Evolutionary conservation across 768 basidiomycete species (phyloP).

Genomic region (Suillus paluster): DNA sequence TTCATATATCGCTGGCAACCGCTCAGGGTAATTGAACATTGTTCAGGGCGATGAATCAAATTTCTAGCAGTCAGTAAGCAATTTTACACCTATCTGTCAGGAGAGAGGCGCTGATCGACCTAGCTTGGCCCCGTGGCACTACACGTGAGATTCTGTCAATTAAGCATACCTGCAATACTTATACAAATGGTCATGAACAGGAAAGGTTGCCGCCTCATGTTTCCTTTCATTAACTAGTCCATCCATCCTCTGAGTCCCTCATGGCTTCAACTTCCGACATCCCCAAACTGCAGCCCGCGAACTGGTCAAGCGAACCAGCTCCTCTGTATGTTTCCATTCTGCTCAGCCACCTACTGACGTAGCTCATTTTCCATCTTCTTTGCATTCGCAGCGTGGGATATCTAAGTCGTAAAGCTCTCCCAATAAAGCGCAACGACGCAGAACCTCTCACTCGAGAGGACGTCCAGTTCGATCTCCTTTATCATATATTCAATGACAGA

Average conservation of each 20-base stretch:
- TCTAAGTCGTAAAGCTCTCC: conserved; percentile 64
- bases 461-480: conserved; percentile 84
- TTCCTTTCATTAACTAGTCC: conserved; percentile 15
- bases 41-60: neutral
- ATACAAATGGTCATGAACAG: conserved; percentile 23
- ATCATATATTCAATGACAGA: conserved; percentile 75
- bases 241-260: conserved; percentile 21
- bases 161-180: conserved; percentile 15
- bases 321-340: conserved; percentile 52
- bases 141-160: conserved; percentile 43
- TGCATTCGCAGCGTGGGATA: conserved; percentile 52
- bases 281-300: conserved; percentile 30
- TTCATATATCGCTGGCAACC: neutral
- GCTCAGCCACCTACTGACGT: conserved; percentile 14
- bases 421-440: conserved; percentile 83
- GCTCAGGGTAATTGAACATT: neutral
- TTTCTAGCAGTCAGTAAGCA: neutral
- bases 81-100: neutral
- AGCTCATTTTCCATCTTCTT: conserved; percentile 12
- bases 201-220: conserved; percentile 33
- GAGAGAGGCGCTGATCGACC: neutral
- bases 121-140: conserved; percentile 14
- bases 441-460: conserved; percentile 84
- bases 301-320: conserved; percentile 53
- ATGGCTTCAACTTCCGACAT: conserved; percentile 52